Percentiles rank a stretch among this genome's conserved stretches.
Conservation (phyloP, 164 flowering plant genomes). For the Aristolochia californica region DNA sequence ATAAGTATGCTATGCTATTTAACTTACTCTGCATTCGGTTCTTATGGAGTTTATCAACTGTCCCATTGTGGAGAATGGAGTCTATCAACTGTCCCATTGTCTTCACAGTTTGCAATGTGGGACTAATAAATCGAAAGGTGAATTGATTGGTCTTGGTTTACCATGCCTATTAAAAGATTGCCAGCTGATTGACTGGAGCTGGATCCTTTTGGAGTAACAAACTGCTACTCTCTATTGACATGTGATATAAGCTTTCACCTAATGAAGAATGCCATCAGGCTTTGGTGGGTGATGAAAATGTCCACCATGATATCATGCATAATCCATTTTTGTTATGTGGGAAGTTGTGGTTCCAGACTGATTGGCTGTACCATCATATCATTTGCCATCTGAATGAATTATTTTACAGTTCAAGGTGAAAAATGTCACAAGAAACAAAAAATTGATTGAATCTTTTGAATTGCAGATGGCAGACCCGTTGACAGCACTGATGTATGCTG, state of each 20-base stretch:
- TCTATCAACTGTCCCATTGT: no score
- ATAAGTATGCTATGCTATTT: background rate
- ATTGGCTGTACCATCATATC: background rate
- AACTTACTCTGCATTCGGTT: background rate
- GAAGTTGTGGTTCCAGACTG: background rate
- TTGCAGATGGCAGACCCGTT: conserved; percentile 87
- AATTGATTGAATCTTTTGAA: background rate
- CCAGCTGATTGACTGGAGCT: no score
- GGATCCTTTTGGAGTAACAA: no score
- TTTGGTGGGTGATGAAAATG: background rate
- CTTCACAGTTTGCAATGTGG: no score
- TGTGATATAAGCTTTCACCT: no score
- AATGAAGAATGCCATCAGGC: background rate
- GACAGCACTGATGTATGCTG: conserved; percentile 82
- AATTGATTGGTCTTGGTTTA: no score
- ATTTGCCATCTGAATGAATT: background rate
- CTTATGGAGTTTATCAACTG: background rate
- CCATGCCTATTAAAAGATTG: no score
- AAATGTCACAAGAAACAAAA: background rate
- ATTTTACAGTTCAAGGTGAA: background rate
- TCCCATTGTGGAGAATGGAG: no score
- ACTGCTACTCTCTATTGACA: no score
- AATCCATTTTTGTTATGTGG: background rate
- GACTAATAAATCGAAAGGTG: no score
- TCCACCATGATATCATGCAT: no score